Conservation (phyloP, 139 green algal species). For the Coelastrella sp. region DNA sequence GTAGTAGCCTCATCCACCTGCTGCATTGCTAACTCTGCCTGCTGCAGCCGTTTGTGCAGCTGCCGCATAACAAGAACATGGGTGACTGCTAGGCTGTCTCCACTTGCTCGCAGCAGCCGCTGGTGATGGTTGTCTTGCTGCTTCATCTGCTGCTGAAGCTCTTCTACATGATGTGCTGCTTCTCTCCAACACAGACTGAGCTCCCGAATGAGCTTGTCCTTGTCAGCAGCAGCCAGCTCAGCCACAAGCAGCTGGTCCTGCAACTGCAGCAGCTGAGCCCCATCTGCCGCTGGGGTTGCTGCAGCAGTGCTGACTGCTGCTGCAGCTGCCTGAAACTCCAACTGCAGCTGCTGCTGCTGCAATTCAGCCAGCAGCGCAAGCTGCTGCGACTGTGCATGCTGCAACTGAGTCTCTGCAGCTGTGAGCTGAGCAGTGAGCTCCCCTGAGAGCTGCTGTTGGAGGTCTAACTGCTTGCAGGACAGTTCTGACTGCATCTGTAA, state of each 20-base stretch:
- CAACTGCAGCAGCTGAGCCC: not conserved
- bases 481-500: constrained; percentile 18
- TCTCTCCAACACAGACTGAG: constrained; percentile 4
- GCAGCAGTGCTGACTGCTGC: not conserved
- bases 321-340: constrained; percentile 22
- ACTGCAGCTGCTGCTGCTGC: constrained; percentile 29
- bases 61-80: not conserved
- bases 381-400: constrained; percentile 5
- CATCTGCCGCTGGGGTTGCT: constrained; percentile 18
- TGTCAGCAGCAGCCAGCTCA: constrained; percentile 6
- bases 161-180: constrained; percentile 14
- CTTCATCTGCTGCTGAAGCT: constrained; percentile 6
- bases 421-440: constrained; percentile 26
- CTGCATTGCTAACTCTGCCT: not conserved
- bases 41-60: not conserved
- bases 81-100: not conserved
- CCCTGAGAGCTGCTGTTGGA: constrained; percentile 19
- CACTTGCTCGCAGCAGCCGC: not conserved
- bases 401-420: constrained; percentile 11
- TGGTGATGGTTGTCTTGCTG: constrained; percentile 12
- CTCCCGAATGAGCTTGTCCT: constrained; percentile 16
- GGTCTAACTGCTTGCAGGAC: constrained; percentile 11
- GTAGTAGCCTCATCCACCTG: constrained; percentile 2
- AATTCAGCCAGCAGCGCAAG: not conserved
- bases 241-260: constrained; percentile 29